Base-by-base conservation (phyloP, 179 eudicot genomes). In the Dionaea muscipula region DNA sequence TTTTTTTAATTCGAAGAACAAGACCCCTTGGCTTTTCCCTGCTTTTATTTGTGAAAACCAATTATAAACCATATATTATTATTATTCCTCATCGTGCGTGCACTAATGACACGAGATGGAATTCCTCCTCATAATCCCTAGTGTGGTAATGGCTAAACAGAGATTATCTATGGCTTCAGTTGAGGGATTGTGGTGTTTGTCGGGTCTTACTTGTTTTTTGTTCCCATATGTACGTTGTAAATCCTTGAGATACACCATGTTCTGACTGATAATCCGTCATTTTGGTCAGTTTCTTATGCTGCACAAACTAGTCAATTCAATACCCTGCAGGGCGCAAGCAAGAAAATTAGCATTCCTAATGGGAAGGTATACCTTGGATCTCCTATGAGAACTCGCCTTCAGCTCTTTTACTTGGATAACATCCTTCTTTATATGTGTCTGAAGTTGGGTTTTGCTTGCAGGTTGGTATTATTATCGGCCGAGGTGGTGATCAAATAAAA, bases 401-500 rank as follows among this genome's bases (percentile, higher is more conserved):
- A 38, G 16, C 43, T 38, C n/a, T n/a, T n/a, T n/a, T n/a, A n/a
- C n/a, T n/a, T n/a, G n/a, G n/a, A n/a, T n/a, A n/a, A n/a, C n/a
- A 38, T 8, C 43, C 13, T 11, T 8, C 2, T 13, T 38, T 38
- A 7, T 21, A 44, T 23, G 16, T 3, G n/a, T 35, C 3, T 23
- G 9, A 7, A 23, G 7, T 53, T 53, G 6, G n/a, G 25, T 35
- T 7, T 48, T 56, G 59, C 44, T 22, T 56, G 16, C 51, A 71
- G 75, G 97, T 90, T 46, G 97, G 97, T 49, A 91, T 90, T 49
- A 90, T 90, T 40, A 90, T 90, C 50, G 94, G 94, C 1, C 75
- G 82, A 62, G 84, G 76, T 11, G 94, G 94, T 16, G 97, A 90
- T 53, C 86, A 86, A 64, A 90, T 90, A 27, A 86, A 90, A 68